Evolutionary conservation across 352 stramenopile genomes (phyloP).

Genomic region (Phytophthora citricola): DNA sequence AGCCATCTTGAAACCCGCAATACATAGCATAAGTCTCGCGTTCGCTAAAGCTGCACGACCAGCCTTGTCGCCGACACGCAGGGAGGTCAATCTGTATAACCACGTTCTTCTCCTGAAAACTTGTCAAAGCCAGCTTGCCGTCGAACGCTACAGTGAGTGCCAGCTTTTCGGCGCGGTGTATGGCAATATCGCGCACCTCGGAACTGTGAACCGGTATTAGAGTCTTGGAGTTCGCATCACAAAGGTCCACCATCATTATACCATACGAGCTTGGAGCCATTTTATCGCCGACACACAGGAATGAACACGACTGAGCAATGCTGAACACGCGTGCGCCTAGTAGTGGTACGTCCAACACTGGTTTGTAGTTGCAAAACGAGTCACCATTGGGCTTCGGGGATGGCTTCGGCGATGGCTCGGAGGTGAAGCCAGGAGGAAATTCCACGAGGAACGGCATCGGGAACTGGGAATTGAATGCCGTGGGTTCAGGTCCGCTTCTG

Average conservation of each 20-base stretch:
- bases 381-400: not conserved
- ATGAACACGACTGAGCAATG: conserved; percentile 51
- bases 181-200: conserved; percentile 62
- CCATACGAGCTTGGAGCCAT: conserved; percentile 40
- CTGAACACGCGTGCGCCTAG: conserved; percentile 59
- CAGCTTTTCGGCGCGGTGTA: conserved; percentile 37
- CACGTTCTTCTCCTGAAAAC: conserved; percentile 49
- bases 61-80: conserved; percentile 49
- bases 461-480: no score
- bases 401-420: not conserved
- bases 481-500: no score
- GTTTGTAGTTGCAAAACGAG: conserved; percentile 49
- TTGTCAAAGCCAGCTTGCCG: conserved; percentile 59
- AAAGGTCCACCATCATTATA: conserved; percentile 51
- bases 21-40: conserved; percentile 52
- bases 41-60: conserved; percentile 57
- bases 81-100: conserved; percentile 49
- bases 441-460: no score
- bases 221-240: conserved; percentile 39
- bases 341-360: conserved; percentile 45
- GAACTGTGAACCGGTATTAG: conserved; percentile 49
- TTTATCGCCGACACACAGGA: conserved; percentile 63
- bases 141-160: conserved; percentile 70
- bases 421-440: not conserved
- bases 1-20: conserved; percentile 63